phyloP scores from a whole-genome alignment of 495 filamentous ascomycete genomes.

The Bacidia gigantensis region DNA sequence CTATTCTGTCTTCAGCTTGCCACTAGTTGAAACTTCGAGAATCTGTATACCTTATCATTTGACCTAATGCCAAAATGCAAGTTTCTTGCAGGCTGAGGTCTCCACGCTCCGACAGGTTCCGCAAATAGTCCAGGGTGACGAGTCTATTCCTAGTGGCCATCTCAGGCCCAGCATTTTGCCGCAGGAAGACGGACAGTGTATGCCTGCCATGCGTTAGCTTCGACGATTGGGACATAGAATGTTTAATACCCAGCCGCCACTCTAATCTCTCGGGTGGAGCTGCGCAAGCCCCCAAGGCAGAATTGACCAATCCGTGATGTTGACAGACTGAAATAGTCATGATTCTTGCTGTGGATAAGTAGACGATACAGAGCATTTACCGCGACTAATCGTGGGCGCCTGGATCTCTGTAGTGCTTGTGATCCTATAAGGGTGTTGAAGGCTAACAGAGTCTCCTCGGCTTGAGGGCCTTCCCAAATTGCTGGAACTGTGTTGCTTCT shows the following conservation, averaged over 20 bases:
- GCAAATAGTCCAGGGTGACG: slow-evolving; percentile 52
- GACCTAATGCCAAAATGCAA: slow-evolving; percentile 69
- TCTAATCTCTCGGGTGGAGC: slow-evolving; percentile 73
- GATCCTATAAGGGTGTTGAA: slow-evolving; percentile 44
- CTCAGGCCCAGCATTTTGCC: slow-evolving; percentile 29
- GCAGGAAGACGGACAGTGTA: slow-evolving; percentile 52
- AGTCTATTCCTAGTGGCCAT: slow-evolving; percentile 50
- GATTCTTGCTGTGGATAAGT: slow-evolving; percentile 44
- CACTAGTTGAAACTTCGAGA: slow-evolving; percentile 6
- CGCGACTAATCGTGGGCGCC: slow-evolving; percentile 50
- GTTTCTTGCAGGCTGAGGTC: slow-evolving; percentile 59
- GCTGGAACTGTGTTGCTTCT: not conserved
- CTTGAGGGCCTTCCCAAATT: slow-evolving; percentile 21
- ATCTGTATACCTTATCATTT: slow-evolving; percentile 49
- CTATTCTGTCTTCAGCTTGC: not conserved
- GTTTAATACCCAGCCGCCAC: slow-evolving; percentile 53
- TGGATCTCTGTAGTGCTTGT: slow-evolving; percentile 43
- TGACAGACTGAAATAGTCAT: slow-evolving; percentile 48
- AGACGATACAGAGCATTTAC: slow-evolving; percentile 59
- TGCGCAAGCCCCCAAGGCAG: slow-evolving; percentile 65
- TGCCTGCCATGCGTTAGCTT: slow-evolving; percentile 36
- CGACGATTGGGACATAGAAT: not conserved
- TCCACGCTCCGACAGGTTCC: slow-evolving; percentile 51
- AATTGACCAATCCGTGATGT: slow-evolving; percentile 56
- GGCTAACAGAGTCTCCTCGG: slow-evolving; percentile 35